Percentiles rank a stretch among this genome's conserved stretches.
These are phyloP conservation scores for Neoconidiobolus thromboides DNA, from an alignment of 371 early-diverging fungal genomes.

Conservation along the genomic window DNA sequence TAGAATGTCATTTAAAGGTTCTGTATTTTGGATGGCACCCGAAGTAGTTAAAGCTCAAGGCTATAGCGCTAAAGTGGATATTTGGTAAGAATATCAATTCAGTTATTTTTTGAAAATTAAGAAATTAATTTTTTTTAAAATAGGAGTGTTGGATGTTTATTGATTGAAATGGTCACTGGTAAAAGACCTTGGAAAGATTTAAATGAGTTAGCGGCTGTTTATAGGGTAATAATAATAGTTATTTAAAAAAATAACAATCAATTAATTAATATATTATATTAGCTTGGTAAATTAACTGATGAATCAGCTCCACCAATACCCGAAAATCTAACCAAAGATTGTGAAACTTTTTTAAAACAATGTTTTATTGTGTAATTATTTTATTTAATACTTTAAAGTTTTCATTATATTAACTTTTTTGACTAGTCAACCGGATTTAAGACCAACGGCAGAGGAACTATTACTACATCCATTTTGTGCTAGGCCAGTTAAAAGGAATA, in stretches of 20 bases:
- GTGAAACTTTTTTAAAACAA: slow-evolving; percentile 32
- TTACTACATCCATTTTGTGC: neutral
- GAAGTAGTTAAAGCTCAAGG: slow-evolving; percentile 68
- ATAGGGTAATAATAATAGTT: slow-evolving; percentile 10
- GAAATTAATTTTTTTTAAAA: too few species aligned
- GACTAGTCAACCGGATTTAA: slow-evolving; percentile 16
- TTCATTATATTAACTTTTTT: too few species aligned
- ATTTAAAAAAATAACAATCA: too few species aligned
- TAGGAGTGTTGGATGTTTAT: slow-evolving; percentile 45
- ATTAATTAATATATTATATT: slow-evolving; percentile 2
- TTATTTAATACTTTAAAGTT: too few species aligned
- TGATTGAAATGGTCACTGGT: slow-evolving; percentile 84
- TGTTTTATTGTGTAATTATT: slow-evolving; percentile 32
- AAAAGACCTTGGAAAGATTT: slow-evolving; percentile 61
- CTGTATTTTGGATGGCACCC: slow-evolving; percentile 84
- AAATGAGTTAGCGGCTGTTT: slow-evolving; percentile 46
- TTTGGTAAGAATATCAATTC: slow-evolving; percentile 18
- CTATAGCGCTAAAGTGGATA: slow-evolving; percentile 58
- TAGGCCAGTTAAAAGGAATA: too few species aligned
- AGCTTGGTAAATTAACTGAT: slow-evolving; percentile 18
- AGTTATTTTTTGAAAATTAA: too few species aligned
- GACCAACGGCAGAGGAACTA: neutral
- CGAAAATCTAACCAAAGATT: slow-evolving; percentile 32
- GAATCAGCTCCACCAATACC: slow-evolving; percentile 45
- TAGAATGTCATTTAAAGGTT: slow-evolving; percentile 27